Evolutionary conservation across 2,329 filamentous ascomycete species (phyloP), one percentile per base, ranked within the genome.

Genomic region (Pseudopyricularia javanii): DNA sequence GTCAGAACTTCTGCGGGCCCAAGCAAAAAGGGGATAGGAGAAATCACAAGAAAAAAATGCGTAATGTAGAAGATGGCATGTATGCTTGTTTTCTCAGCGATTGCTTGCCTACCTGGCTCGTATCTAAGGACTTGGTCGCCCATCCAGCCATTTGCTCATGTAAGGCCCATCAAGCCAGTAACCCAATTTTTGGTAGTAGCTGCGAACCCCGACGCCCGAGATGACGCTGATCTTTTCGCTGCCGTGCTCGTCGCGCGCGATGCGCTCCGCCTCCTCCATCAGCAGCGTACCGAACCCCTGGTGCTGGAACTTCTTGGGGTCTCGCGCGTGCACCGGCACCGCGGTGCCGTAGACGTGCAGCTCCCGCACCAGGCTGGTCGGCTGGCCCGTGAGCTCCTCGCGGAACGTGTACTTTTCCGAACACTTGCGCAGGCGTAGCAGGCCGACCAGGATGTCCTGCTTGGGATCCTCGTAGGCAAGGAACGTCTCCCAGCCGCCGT

Each of bases 401-500:
- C 94, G 83, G 73, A 91, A 98, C 0, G 93, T 97, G 69, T 96
- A 90, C 62, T 88, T 91, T 59, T 52, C 78, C 1, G 86, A 91
- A 67, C 94, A 98, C 71, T 95, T 95, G 59, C 93, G 80, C 57
- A 98, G 71, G 17, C 93, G 83, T 54, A 98, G 76, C 34, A 98
- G 73, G 1, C 88, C 94, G 54, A 98, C 95, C 3, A 98, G 74
- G 54, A 98, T 98, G 66, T 98, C 93, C 67, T 98, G 93, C 73
- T 96, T 96, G 1, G 93, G 91, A 60, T 98, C 93, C 66, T 98
- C 93, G 63, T 98, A 98, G 1, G 93, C 91, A 5, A 98, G 74
- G 71, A 98, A 98, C 0, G 93, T 98, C 70, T 98, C 93, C 93
- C 93, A 98, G 24, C 93, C 94, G 37, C 87, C 91, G 65, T 98